Percentiles rank a stretch among this genome's conserved stretches.
Evolutionary conservation across 345 rosid genomes (phyloP).

Genomic region (Eucalyptus brandiana): DNA sequence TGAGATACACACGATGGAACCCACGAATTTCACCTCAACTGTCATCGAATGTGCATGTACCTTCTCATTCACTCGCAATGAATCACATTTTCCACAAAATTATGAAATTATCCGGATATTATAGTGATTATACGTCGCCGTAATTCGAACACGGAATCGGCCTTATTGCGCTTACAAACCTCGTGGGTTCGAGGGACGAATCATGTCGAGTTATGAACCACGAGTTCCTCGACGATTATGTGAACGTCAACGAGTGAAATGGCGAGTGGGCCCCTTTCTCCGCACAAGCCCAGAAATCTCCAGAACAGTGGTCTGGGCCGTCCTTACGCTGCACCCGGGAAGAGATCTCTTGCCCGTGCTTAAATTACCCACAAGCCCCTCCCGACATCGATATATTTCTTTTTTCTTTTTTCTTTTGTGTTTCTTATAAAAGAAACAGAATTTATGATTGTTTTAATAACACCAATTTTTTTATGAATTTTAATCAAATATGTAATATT

Average conservation of each 20-base stretch:
- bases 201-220: not conserved
- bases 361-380: not conserved
- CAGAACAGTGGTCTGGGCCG: not conserved
- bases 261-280: not conserved
- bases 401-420: no score
- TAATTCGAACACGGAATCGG: not conserved
- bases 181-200: not conserved
- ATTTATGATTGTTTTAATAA: no score
- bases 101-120: not conserved
- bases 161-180: not conserved
- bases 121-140: not conserved
- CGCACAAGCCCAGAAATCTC: not conserved
- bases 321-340: not conserved
- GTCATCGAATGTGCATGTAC: accelerated
- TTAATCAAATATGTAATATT: no score
- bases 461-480: accelerated
- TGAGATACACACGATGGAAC: accelerated
- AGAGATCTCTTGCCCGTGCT: not conserved
- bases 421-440: no score
- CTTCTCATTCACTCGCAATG: no score
- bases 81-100: not conserved
- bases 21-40: not conserved
- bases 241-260: not conserved
- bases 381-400: no score
- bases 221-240: not conserved